Base-by-base conservation (phyloP, 192 early-diverging fungal genomes). In the Obelidium mucronatum region DNA sequence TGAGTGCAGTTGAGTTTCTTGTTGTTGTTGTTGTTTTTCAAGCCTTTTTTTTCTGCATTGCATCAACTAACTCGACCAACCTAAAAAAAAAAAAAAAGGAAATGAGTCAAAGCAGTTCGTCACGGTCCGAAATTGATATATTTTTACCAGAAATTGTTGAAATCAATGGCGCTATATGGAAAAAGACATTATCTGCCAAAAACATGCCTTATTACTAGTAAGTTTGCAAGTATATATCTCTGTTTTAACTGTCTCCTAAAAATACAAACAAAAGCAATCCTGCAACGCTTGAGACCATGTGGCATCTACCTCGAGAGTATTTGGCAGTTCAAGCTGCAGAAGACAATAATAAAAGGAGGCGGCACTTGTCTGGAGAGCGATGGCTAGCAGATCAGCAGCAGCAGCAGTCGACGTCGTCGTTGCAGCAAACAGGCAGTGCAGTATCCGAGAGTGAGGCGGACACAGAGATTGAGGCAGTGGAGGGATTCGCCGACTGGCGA, bases 121-220 rank as follows among this genome's bases (percentile, higher is more conserved):
- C 39, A 6, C 15, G 53, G 11, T n/a, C 31, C 55, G 70, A 72
- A 8, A 24, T 40, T 55, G 26, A n/a, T 3, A 53, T 52, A 13
- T 24, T 13, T 36, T 77, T 86, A 39, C 87, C 87, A 19, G 87
- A 86, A 4, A 75, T 78, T 40, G 87, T 86, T 31, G 81, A 86
- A 40, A 83, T 85, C 22, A 33, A 69, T n/a, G 87, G 87, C 1
- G 64, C 67, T 24, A 74, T 85, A 3, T 86, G 81, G 79, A 85
- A 82, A 54, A 56, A 76, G 39, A 67, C 87, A 1, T 34, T 80
- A 8, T 78, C 85, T n/a, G 84, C 87, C n/a, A 85, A 77, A 64
- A 81, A 78, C 35, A 37, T 24, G 11, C 40, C 69, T 6, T 88
- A 86, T 67, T 88, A 86, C 70, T 85, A 62, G 87, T 88, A 78